Percentiles rank a stretch among this genome's conserved stretches.
Evolutionary conservation across 2,329 filamentous ascomycete species (phyloP).

Genomic region (Mycosphaerelloides madeirae): DNA sequence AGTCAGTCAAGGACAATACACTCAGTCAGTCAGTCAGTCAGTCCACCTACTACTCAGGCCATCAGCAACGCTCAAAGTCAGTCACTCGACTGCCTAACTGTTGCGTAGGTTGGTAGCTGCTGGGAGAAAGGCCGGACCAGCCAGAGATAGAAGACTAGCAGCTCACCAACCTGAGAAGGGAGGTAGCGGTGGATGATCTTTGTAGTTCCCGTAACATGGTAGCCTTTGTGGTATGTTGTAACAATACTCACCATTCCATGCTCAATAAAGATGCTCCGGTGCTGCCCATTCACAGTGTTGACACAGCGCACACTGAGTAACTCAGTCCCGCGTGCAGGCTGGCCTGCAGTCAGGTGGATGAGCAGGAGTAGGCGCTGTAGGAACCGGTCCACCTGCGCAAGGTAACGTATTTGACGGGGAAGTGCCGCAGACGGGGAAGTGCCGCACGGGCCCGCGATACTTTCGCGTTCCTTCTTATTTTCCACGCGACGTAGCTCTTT

Average conservation of each 20-base stretch:
- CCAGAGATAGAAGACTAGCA: slow-evolving; percentile 17
- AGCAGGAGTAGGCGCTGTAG: background rate
- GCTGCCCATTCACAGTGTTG: slow-evolving; percentile 13
- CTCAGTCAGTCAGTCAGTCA: no score
- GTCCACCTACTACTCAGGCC: no score
- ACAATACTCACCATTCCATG: slow-evolving; percentile 16
- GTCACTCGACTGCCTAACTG: no score
- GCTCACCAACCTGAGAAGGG: slow-evolving; percentile 15
- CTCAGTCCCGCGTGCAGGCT: slow-evolving; percentile 17
- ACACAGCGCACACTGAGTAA: slow-evolving; percentile 9
- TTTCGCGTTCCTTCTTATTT: no score
- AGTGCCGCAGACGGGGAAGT: no score
- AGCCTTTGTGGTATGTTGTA: slow-evolving; percentile 20
- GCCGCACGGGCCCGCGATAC: no score
- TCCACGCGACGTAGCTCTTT: no score
- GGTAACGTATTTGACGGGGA: no score
- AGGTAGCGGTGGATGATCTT: slow-evolving; percentile 25
- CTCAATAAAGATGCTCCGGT: slow-evolving; percentile 15
- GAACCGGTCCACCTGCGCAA: background rate
- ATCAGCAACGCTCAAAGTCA: no score
- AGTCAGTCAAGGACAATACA: no score
- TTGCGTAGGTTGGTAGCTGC: no score
- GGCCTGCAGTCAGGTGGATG: slow-evolving; percentile 17
- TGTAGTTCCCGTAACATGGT: slow-evolving; percentile 8
- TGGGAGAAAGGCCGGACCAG: slow-evolving; percentile 7